Base-by-base conservation (phyloP, 1,284 basidiomycete genomes). In the Pseudozyma flocculosa region DNA sequence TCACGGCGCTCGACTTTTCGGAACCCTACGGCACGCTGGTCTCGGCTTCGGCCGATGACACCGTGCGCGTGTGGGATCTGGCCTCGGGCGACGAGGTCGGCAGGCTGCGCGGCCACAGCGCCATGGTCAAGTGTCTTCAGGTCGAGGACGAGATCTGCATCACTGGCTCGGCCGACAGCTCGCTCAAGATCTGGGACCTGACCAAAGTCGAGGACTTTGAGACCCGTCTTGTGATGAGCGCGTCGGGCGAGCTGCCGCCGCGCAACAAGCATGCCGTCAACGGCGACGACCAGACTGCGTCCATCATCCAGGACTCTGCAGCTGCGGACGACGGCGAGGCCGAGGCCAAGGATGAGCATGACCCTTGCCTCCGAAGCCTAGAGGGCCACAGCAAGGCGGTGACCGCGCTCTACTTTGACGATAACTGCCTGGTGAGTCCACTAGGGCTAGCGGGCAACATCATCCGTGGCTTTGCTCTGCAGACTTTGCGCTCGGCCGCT, bases 1-100 rank as follows among this genome's bases (percentile, higher is more conserved):
- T 98, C 72, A 87, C 87, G 0, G 87, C 91, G 2, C 84, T 98
- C 34, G 94, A 98, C 80, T 92, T 97, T 76, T 92, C 91, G 18
- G 92, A 96, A 76, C 94, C 94, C 11, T 98, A 98, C 72, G 94
- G 92, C 32, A 89, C 88, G 48, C 83, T 99, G 4, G 90, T 93
- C 0, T 92, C 90, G 43, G 90, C 90, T 2, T 91, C 88, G 40
- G 94, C 95, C 1, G 95, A 99, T 79, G 84, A 85, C 48, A 98
- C 95, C 0, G 90, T 99, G 59, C 98, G 98, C 80, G 81, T 99
- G 19, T 98, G 94, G 95, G 95, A 99, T 80, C 82, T 99, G 50
- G 88, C 85, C 39, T 13, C 53, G 75, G 67, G 86, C 82, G 43
- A 86, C 30, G 94, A 99, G 80, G 88, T 89, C 42, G 80, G 97